Percentiles rank a stretch among this genome's conserved stretches.
Evolutionary conservation across 1,284 basidiomycete species (phyloP).

Genomic region (Albatrellus sp.): DNA sequence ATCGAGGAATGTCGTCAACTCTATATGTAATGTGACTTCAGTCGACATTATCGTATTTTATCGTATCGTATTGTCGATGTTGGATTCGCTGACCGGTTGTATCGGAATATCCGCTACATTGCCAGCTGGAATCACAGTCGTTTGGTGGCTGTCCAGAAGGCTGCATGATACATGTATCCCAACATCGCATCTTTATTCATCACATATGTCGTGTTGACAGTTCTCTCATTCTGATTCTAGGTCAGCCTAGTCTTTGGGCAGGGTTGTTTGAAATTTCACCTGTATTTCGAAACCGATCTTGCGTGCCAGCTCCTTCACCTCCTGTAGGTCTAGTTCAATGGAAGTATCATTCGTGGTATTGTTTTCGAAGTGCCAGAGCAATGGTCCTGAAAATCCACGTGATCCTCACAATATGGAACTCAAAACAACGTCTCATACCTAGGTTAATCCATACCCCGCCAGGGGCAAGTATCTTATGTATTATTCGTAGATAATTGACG

Average conservation of each 20-base stretch:
- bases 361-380: constrained; percentile 55
- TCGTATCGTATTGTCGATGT: no score
- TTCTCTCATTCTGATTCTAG: constrained; percentile 59
- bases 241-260: not conserved
- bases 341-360: constrained; percentile 60
- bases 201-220: constrained; percentile 79
- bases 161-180: constrained; percentile 76
- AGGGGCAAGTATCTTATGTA: constrained; percentile 68
- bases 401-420: not conserved
- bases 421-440: constrained; percentile 25
- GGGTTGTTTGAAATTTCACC: constrained; percentile 27
- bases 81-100: no score
- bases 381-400: constrained; percentile 35
- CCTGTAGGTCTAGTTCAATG: constrained; percentile 82
- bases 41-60: no score
- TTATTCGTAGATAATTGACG: constrained; percentile 78
- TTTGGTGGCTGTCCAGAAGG: constrained; percentile 80
- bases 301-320: constrained; percentile 68
- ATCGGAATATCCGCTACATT: not conserved
- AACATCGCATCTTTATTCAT: constrained; percentile 78
- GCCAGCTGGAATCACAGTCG: constrained; percentile 2
- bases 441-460: constrained; percentile 90
- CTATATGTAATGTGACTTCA: no score
- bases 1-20: no score
- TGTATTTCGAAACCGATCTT: constrained; percentile 76